Evolutionary conservation across 2,329 filamentous ascomycete species (phyloP), one percentile per base, ranked within the genome.

Genomic region (Colletotrichum simmondsii): DNA sequence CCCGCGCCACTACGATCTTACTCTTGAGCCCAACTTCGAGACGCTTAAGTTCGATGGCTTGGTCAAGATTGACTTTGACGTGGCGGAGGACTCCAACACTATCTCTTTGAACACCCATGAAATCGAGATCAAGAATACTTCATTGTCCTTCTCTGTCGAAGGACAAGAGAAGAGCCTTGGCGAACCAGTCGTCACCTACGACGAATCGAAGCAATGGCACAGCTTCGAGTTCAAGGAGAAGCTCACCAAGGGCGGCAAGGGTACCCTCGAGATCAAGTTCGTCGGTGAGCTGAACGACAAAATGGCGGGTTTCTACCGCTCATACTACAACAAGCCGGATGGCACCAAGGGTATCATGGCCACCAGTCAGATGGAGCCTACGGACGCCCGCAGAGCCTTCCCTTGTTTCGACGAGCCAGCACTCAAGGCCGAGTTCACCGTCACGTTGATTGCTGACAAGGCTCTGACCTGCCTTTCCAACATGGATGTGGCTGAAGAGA

Each of bases 291-390:
- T 98, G 79, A 98, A 97, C 83, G 94, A 97, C 82, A 96, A 97
- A 85, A 97, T 98, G 95, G 95, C 95, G 61, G 96, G 96, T 60
- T 98, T 98, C 89, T 98, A 98, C 85, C 92, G 96, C 71, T 98
- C 95, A 1, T 97, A 95, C 7, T 98, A 96, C 88, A 97, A 97
- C 87, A 92, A 91, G 74, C 85, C 90, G 61, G 91, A 97, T 79
- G 96, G 96, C 52, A 91, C 90, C 73, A 92, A 92, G 71, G 94
- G 93, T 76, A 93, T 95, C 81, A 88, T 98, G 80, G 96, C 95
- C 32, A 96, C 95, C 30, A 94, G 94, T 22, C 96, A 98, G 87
- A 97, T 98, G 94, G 96, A 98, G 86, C 93, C 96, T 52, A 98
- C 96, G 16, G 96, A 98, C 85, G 95, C 95, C 74, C 91, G 96